phyloP scores from a whole-genome alignment of 2,329 filamentous ascomycete genomes.

The Aspergillus hortae region DNA sequence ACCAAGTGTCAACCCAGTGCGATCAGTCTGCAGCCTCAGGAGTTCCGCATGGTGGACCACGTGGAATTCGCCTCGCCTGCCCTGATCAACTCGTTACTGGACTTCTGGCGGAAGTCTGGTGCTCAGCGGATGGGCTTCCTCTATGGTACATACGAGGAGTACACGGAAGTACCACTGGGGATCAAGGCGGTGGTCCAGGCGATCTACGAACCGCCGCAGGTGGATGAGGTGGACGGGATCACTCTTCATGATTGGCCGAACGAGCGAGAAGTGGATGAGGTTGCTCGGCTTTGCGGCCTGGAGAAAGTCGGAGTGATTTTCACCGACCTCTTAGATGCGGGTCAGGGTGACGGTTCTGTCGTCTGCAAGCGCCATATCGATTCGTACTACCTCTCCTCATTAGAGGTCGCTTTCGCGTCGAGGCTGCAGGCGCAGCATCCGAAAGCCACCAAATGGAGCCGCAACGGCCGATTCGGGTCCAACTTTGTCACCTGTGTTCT shows the following conservation, averaged over 20 bases:
- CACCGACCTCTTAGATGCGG: slow-evolving; percentile 84
- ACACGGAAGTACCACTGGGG: slow-evolving; percentile 86
- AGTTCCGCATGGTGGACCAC: slow-evolving; percentile 96
- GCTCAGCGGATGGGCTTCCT: slow-evolving; percentile 82
- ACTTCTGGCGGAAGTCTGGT: slow-evolving; percentile 86
- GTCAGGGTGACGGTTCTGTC: slow-evolving; percentile 76
- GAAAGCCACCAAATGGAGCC: slow-evolving; percentile 93
- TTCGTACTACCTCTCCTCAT: slow-evolving; percentile 88
- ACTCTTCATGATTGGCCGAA: slow-evolving; percentile 81
- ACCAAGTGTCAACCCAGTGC: slow-evolving; percentile 97
- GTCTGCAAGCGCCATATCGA: slow-evolving; percentile 94
- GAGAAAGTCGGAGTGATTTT: slow-evolving; percentile 90
- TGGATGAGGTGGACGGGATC: slow-evolving; percentile 83
- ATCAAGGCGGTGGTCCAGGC: slow-evolving; percentile 95
- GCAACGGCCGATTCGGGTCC: slow-evolving; percentile 88
- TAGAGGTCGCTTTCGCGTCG: slow-evolving; percentile 86
- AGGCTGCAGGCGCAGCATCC: slow-evolving; percentile 84
- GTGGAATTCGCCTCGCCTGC: slow-evolving; percentile 87
- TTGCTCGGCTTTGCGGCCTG: slow-evolving; percentile 79
- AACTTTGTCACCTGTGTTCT: slow-evolving; percentile 96
- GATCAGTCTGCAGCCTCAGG: slow-evolving; percentile 89
- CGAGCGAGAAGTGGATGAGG: slow-evolving; percentile 73
- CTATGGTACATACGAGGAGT: slow-evolving; percentile 87
- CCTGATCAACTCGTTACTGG: slow-evolving; percentile 83
- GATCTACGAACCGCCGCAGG: slow-evolving; percentile 92